Base-by-base conservation (phyloP, 164 flowering plant genomes). In the Sedum album region DNA sequence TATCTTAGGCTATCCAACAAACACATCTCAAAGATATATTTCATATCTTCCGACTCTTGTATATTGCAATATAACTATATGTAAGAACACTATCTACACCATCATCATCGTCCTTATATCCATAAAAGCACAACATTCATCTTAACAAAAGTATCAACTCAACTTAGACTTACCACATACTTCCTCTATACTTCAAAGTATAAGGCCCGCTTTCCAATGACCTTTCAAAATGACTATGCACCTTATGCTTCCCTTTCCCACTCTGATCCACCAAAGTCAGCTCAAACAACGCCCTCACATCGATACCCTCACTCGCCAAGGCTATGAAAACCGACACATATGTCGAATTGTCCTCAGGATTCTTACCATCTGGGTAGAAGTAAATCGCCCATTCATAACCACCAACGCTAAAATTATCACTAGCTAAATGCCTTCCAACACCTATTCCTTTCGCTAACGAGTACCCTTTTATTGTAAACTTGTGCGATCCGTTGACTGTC, bases 391-490 rank as follows among this genome's bases (percentile, higher is more conserved):
- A 92, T 36, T 85, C 81, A 60, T 81, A 87, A 2, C 95, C 96
- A 23, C 93, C 98, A 2, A 92, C 90, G 13, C 79, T 83, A 76
- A 92, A 92, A 67, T 74, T 82, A 33, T 92, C 96, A 77, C 91
- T 87, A 41, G 96, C 93, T 33, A 92, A 86, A 81, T 88, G 90
- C 69, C 85, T 90, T 3, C 98, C 98, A 1, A 88, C 67, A 20
- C 98, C 96, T 86, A 90, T 84, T 41, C 98, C 98, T 60, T 92
- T 92, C 17, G 96, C 95, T 65, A 90, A 71, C 15, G 96, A 86
- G 71, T 88, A 92, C 0, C 96, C 98, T 71, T 88, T 82, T 55
- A 92, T 92, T 30, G 78, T 81, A 77, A 92, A 90, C 69, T 76
- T 75, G 81, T 92, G 98, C 17, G 98, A 88, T 2, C 98, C 95